Evolutionary conservation across 192 early-diverging fungal species (phyloP), one percentile per base, ranked within the genome.

Genomic region (Backusella liffmaniae): DNA sequence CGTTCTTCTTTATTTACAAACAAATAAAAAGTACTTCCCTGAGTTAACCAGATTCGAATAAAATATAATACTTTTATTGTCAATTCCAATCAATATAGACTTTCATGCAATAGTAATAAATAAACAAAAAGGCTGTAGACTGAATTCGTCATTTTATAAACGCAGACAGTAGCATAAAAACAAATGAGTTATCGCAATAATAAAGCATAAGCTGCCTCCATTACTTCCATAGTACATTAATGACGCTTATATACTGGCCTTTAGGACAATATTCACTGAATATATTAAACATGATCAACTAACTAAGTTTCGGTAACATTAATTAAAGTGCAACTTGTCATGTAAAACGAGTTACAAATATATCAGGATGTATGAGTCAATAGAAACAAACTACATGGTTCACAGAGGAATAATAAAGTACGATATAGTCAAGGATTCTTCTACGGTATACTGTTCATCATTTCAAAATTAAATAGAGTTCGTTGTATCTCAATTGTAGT

Each of bases 1-100:
- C 10, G 53, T 62, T 62, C 26, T 62, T 26, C 26, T 62, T 62
- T 62, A n/a, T 62, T 62, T 62, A 62, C 23, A 62, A 62, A 62
- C 23, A 62, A 62, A 62, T 21, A 39, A 62, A 29, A 49, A n/a
- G 46, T 49, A 49, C 46, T 49, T 49, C 46, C 46, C 46, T 49
- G 46, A 21, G 5, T 49, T 49, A 49, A 49, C 46, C 46, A 18
- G 15, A 49, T 49, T n/a, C 18, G 46, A 49, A 44, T 32, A 32
- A 32, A 32, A 44, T 44, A 13, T 10, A 44, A 41, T 44, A 4
- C 15, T 16, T 16, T 44, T 18, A 44, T 49, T 49, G 46, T 49
- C 46, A 49, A 49, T 49, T 49, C 18, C 16, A 49, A 49, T 49
- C 46, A 49, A 49, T 49, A n/a, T n/a, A 49, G 46, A 49, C 16